Percentiles rank a stretch among this genome's conserved stretches.
phyloP scores from a whole-genome alignment of 192 early-diverging fungal genomes.

The Coemansia reversa region DNA sequence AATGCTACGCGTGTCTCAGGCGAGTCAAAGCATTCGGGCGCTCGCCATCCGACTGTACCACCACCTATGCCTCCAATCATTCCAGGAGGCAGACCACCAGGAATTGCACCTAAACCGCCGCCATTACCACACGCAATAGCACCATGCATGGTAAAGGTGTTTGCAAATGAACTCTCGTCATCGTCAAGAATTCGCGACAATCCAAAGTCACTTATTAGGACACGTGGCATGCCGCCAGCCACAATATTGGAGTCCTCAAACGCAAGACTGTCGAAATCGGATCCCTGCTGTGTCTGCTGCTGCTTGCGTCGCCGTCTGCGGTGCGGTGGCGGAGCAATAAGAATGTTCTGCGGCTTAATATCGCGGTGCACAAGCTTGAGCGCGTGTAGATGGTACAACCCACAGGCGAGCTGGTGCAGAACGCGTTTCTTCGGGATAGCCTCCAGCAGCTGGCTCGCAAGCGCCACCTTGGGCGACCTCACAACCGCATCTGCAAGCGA shows the following conservation, averaged over 20 bases:
- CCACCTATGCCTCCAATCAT: conserved; percentile 57
- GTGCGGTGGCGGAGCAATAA: conserved; percentile 68
- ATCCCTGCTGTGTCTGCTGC: conserved; percentile 1
- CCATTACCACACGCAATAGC: conserved; percentile 11
- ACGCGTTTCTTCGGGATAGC: conserved; percentile 61
- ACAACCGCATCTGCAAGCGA: conserved; percentile 87
- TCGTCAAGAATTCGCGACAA: conserved; percentile 91
- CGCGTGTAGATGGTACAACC: conserved; percentile 84
- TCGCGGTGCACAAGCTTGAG: conserved; percentile 98
- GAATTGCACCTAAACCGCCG: conserved; percentile 5
- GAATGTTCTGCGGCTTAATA: conserved; percentile 96
- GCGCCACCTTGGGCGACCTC: conserved; percentile 43
- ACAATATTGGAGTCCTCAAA: conserved; percentile 32
- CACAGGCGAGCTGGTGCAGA: conserved; percentile 81
- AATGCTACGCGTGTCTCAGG: conserved; percentile 31
- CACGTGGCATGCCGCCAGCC: conserved; percentile 54
- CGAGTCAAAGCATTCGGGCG: conserved; percentile 79
- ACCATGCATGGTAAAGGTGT: conserved; percentile 72
- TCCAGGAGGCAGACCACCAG: conserved; percentile 29
- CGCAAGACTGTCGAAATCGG: conserved; percentile 7
- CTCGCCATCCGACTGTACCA: conserved; percentile 96
- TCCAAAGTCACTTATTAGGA: conserved; percentile 97
- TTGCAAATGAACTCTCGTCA: conserved; percentile 92
- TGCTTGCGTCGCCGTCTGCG: conserved; percentile 27
- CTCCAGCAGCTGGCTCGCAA: conserved; percentile 48